Conservation (phyloP, 2,329 filamentous ascomycete genomes). For the Penicillium sp. region DNA sequence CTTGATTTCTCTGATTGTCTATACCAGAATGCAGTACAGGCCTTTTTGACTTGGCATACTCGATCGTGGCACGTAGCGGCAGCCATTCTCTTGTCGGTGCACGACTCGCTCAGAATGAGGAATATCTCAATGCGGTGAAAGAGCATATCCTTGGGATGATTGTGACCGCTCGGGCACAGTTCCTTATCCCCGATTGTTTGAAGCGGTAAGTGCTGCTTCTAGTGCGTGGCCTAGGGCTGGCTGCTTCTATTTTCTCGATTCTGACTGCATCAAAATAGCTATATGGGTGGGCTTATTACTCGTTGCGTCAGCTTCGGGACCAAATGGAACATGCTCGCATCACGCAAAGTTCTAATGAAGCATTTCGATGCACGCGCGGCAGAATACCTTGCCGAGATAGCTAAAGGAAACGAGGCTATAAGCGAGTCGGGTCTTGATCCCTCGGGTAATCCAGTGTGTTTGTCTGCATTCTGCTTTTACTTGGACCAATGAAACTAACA, state of each 20-base stretch:
- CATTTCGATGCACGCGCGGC: constrained; percentile 23
- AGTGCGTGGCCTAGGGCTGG: not conserved
- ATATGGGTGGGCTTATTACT: constrained; percentile 19
- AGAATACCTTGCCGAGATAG: constrained; percentile 20
- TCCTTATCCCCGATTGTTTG: constrained; percentile 20
- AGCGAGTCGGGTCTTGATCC: constrained; percentile 1
- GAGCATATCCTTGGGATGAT: constrained; percentile 28
- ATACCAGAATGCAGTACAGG: constrained; percentile 13
- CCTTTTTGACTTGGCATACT: constrained; percentile 26
- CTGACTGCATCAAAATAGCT: constrained; percentile 11
- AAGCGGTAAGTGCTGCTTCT: constrained; percentile 14
- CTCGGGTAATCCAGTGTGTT: constrained; percentile 14
- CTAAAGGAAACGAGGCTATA: not conserved
- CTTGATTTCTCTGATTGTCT: not conserved
- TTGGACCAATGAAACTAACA: not conserved
- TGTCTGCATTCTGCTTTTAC: not conserved
- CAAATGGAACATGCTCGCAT: constrained; percentile 24
- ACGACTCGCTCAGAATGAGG: constrained; percentile 20
- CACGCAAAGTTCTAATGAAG: constrained; percentile 20
- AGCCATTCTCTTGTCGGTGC: constrained; percentile 22
- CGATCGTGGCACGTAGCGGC: constrained; percentile 24
- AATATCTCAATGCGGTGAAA: constrained; percentile 23
- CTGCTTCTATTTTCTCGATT: not conserved
- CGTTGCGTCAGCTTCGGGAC: constrained; percentile 16
- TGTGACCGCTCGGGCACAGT: constrained; percentile 23